Percentiles rank a stretch among this genome's conserved stretches.
phyloP scores from a whole-genome alignment of 2,329 filamentous ascomycete genomes.

The Cladosporium colombiae region DNA sequence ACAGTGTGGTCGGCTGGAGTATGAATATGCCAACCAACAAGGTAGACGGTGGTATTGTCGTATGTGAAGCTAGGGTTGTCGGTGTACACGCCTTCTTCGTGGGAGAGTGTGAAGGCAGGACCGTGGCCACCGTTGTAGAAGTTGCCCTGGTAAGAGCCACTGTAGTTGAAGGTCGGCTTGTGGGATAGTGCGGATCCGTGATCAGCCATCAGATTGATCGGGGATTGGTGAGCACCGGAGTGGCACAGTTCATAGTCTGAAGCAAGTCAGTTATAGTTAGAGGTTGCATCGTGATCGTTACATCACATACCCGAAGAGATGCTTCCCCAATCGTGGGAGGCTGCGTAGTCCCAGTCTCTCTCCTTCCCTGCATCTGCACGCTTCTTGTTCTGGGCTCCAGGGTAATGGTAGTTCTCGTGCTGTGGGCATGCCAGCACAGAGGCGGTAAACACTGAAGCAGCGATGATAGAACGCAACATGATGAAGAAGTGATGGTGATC shows the following conservation, averaged over 20 bases:
- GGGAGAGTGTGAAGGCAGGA: constrained; percentile 45
- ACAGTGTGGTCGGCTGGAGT: constrained; percentile 53
- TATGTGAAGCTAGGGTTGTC: constrained; percentile 46
- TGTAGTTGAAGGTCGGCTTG: constrained; percentile 47
- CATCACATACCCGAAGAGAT: constrained; percentile 21
- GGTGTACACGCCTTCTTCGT: constrained; percentile 40
- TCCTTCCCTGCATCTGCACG: constrained; percentile 1
- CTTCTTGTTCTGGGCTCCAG: constrained; percentile 3
- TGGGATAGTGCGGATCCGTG: constrained; percentile 46
- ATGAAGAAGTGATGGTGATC: neutral
- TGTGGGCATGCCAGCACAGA: constrained; percentile 11
- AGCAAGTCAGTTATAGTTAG: neutral
- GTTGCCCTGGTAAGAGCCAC: constrained; percentile 39
- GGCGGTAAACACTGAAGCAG: constrained; percentile 4
- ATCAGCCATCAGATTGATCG: constrained; percentile 47
- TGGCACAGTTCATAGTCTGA: constrained; percentile 50
- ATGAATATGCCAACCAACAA: constrained; percentile 56
- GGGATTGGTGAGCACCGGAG: constrained; percentile 53
- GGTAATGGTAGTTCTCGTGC: constrained; percentile 18
- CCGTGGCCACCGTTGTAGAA: constrained; percentile 55
- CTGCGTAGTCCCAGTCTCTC: constrained; percentile 27
- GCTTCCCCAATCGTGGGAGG: constrained; percentile 27
- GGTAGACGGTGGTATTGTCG: constrained; percentile 51
- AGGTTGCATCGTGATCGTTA: neutral
- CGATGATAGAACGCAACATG: constrained; percentile 12